phyloP scores from a whole-genome alignment of 495 filamentous ascomycete genomes.

The Tetracladium marchalianum region DNA sequence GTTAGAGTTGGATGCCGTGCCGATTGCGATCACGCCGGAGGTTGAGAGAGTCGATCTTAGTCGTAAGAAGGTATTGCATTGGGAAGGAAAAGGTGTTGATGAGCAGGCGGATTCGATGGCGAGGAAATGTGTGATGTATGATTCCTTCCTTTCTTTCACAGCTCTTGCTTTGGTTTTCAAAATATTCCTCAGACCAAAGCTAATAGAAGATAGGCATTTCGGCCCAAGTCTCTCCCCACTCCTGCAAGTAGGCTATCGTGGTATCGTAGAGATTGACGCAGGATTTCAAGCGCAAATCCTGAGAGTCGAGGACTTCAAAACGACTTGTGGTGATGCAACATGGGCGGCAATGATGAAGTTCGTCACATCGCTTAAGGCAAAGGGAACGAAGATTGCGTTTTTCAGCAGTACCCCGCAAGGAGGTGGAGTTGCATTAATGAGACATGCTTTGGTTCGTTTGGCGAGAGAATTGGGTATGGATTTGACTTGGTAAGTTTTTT shows the following conservation, averaged over 20 bases:
- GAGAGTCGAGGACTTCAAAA: conserved; percentile 51
- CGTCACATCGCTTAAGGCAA: conserved; percentile 52
- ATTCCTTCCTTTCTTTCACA: conserved; percentile 3
- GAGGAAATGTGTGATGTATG: conserved; percentile 66
- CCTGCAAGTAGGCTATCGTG: conserved; percentile 64
- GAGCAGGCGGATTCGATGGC: conserved; percentile 84
- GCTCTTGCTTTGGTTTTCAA: background rate
- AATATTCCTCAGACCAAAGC: background rate
- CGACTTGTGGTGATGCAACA: conserved; percentile 49
- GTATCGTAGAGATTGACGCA: conserved; percentile 67
- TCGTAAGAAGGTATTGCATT: conserved; percentile 31
- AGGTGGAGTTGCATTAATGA: conserved; percentile 82
- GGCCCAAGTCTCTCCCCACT: conserved; percentile 65
- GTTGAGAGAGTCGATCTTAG: conserved; percentile 17
- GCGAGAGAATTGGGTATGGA: conserved; percentile 58
- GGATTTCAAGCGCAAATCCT: conserved; percentile 51
- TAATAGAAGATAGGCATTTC: conserved; percentile 47
- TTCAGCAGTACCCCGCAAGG: conserved; percentile 83
- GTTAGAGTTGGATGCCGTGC: conserved; percentile 69
- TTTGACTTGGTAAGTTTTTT: conserved; percentile 61
- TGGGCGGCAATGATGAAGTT: conserved; percentile 64
- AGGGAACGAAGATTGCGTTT: conserved; percentile 67
- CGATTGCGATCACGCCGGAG: conserved; percentile 44
- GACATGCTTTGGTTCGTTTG: conserved; percentile 73
- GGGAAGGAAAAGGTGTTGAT: conserved; percentile 52